Evolutionary conservation across 177 flowering plant species (phyloP).

Genomic region (Vitis hybrid): DNA sequence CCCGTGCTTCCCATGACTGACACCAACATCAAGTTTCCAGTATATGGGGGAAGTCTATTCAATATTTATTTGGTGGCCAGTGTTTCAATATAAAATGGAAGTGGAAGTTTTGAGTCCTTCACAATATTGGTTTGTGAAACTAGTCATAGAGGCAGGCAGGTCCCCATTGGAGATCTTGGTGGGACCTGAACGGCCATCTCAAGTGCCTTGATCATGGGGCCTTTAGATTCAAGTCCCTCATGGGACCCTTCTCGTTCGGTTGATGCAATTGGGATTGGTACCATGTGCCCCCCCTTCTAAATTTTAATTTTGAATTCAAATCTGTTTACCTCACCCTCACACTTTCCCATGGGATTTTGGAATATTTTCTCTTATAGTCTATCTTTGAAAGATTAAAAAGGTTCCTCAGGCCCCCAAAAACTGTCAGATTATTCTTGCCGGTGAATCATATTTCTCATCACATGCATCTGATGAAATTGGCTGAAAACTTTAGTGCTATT

Average conservation of each 20-base stretch:
- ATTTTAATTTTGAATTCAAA: constrained; percentile 9
- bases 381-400: neutral
- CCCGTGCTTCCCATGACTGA: too few relatives aligned
- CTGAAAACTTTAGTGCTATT: too few relatives aligned
- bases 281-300: constrained; percentile 17
- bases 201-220: constrained; percentile 7
- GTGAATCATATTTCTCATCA: neutral
- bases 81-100: too few relatives aligned
- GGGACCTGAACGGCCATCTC: constrained; percentile 6
- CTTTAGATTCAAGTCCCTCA: neutral
- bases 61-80: too few relatives aligned
- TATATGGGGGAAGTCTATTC: too few relatives aligned
- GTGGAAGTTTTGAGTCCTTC: too few relatives aligned
- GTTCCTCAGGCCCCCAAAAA: neutral
- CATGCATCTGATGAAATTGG: neutral
- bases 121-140: too few relatives aligned
- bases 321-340: constrained; percentile 13
- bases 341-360: constrained; percentile 9
- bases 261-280: neutral
- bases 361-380: neutral
- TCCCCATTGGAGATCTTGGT: neutral
- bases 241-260: neutral
- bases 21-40: too few relatives aligned
- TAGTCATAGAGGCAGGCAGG: neutral
- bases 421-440: neutral